Percentiles rank a stretch among this genome's conserved stretches.
phyloP scores from a whole-genome alignment of 257 asterid species.

The Misopates orontium region DNA sequence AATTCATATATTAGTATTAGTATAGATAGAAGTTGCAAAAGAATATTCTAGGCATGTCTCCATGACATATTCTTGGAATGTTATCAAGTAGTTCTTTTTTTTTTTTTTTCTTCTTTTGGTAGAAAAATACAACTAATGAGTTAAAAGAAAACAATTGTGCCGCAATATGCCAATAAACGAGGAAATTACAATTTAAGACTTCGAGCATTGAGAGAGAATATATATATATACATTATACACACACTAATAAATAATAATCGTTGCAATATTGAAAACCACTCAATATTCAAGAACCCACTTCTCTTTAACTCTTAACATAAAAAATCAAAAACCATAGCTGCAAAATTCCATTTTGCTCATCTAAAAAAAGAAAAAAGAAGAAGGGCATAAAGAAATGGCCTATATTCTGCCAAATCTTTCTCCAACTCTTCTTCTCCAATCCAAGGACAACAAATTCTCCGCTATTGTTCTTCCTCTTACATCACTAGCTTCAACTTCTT shows the following conservation, averaged over 20 bases:
- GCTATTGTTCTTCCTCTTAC: constrained; percentile 37
- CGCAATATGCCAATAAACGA: too few species aligned
- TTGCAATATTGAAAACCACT: constrained; percentile 43
- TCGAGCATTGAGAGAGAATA: too few species aligned
- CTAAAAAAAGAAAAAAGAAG: neutral
- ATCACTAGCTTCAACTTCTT: constrained; percentile 32
- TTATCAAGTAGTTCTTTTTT: too few species aligned
- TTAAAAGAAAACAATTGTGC: too few species aligned
- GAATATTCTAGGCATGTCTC: too few species aligned
- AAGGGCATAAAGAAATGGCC: constrained; percentile 46
- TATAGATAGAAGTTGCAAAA: too few species aligned
- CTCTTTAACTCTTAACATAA: constrained; percentile 10
- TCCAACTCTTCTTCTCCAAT: constrained; percentile 45
- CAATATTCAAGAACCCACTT: constrained; percentile 28
- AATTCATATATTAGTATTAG: too few species aligned
- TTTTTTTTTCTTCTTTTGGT: too few species aligned
- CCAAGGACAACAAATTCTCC: constrained; percentile 44
- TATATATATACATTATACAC: too few species aligned
- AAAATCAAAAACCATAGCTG: constrained; percentile 11
- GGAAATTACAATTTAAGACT: too few species aligned
- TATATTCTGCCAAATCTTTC: constrained; percentile 71
- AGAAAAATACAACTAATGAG: too few species aligned
- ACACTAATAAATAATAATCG: neutral
- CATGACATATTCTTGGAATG: too few species aligned
- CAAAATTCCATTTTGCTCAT: constrained; percentile 9